These are phyloP conservation scores for Pythium angustatum DNA, from an alignment of 352 stramenopile genomes.

Conservation along the genomic window DNA sequence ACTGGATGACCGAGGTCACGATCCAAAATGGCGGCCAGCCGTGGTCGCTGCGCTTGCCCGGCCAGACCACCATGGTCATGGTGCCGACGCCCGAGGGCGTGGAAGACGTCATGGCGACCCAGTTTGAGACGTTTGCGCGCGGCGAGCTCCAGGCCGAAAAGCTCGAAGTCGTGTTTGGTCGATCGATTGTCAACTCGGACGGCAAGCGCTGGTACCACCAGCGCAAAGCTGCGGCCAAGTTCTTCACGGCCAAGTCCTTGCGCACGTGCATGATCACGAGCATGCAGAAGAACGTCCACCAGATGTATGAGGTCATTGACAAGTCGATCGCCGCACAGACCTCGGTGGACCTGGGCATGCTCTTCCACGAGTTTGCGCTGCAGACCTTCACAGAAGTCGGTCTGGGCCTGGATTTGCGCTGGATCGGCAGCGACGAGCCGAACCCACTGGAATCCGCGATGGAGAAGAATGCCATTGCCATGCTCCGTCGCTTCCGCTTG, in stretches of 20 bases:
- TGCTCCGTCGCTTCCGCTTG: conserved; percentile 49
- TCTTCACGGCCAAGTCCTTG: conserved; percentile 36
- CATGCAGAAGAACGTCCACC: conserved; percentile 20
- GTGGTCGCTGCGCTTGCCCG: conserved; percentile 28
- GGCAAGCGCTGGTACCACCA: conserved; percentile 36
- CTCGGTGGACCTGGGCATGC: conserved; percentile 25
- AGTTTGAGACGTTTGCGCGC: conserved; percentile 36
- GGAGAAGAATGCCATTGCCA: conserved; percentile 29
- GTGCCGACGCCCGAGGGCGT: conserved; percentile 24
- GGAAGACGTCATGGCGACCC: conserved; percentile 37
- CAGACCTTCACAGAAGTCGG: conserved; percentile 55
- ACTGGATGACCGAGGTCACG: conserved; percentile 40
- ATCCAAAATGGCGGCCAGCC: conserved; percentile 20
- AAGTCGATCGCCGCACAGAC: not conserved
- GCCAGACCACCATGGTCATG: conserved; percentile 24
- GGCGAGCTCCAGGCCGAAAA: conserved; percentile 26
- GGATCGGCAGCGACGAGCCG: conserved; percentile 35
- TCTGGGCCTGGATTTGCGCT: conserved; percentile 47
- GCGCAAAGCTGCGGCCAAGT: conserved; percentile 32
- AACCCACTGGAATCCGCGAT: conserved; percentile 51
- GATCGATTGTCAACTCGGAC: conserved; percentile 26
- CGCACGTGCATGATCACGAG: conserved; percentile 23
- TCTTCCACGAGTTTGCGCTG: conserved; percentile 52
- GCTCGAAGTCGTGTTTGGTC: conserved; percentile 28
- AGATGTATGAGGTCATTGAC: conserved; percentile 24